Base-by-base conservation (phyloP, 2,329 filamentous ascomycete species). In the Metarhizium robertsii region DNA sequence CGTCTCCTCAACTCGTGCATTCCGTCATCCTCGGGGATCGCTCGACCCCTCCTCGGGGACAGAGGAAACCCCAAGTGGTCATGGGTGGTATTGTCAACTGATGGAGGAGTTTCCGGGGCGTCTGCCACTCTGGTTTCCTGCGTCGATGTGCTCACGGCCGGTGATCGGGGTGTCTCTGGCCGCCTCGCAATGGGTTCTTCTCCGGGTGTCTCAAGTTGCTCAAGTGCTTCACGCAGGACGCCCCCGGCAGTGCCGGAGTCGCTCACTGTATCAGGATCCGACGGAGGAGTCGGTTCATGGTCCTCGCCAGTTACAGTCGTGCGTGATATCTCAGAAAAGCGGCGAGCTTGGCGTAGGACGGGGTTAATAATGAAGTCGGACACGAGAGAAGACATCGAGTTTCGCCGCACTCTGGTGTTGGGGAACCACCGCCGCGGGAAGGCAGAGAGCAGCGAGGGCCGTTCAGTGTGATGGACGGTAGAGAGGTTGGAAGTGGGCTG, bases 1-100 rank as follows among this genome's bases (percentile, higher is more conserved):
- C 81, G 82, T 60, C 74, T 77, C 62, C 89, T 78, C 62, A 92
- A 69, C 54, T 73, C 70, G 18, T 79, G 76, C 85, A 90, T 92
- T 48, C 89, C 89, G 74, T 94, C 89, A 65, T 92, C 87, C 65
- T 86, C 89, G 1, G 88, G 88, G 45, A 90, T 70, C 43, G 63
- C 67, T 14, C 65, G 67, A 50, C 61, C 64, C 56, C 63, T 67
- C 54, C 57, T 60, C 8, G 68, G 63, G 46, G 63, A 65, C 55
- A 66, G 54, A 11, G 66, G 64, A 52, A 70, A 67, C 47, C 66
- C 66, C 13, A 72, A 65, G 50, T 67, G 69, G 50, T 72, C 69
- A 32, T 60, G 68, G 11, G 65, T 58, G 20, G 62, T 56, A 43
- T 57, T 60, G 51, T 65, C 61, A 46, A 58, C 57, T 30, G 61